These are phyloP conservation scores for Basipetospora chlamydospora DNA, from an alignment of 2,329 filamentous ascomycete genomes.

Conservation along the genomic window DNA sequence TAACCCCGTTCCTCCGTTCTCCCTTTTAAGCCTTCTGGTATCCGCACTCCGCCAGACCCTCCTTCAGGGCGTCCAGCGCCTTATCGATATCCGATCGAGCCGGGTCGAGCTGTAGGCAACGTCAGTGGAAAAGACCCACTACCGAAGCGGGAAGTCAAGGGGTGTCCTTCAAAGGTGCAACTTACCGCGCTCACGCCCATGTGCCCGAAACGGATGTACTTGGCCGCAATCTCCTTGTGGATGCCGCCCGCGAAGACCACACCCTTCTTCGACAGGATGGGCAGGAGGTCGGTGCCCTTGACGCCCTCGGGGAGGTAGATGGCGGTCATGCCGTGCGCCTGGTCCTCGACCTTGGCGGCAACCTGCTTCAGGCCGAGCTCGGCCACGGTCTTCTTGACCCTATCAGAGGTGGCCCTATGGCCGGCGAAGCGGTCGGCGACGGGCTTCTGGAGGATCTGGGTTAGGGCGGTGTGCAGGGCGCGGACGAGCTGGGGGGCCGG, in stretches of 20 bases:
- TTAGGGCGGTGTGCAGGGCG: slow-evolving; percentile 79
- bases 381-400: slow-evolving; percentile 69
- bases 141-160: background rate
- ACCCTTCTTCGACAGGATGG: slow-evolving; percentile 70
- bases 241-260: slow-evolving; percentile 91
- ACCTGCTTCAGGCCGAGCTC: slow-evolving; percentile 79
- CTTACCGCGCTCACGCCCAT: slow-evolving; percentile 86
- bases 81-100: slow-evolving; percentile 69
- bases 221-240: slow-evolving; percentile 86
- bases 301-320: slow-evolving; percentile 85
- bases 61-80: slow-evolving; percentile 64
- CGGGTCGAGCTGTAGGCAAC: slow-evolving; percentile 46
- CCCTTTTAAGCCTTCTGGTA: slow-evolving; percentile 19
- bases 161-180: slow-evolving; percentile 10
- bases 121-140: no score
- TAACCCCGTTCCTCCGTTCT: no score
- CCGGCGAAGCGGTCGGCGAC: slow-evolving; percentile 69
- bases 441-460: slow-evolving; percentile 69
- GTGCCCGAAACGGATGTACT: slow-evolving; percentile 91
- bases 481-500: slow-evolving; percentile 88
- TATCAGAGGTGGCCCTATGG: slow-evolving; percentile 67
- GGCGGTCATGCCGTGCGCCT: slow-evolving; percentile 95
- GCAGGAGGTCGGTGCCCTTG: slow-evolving; percentile 67
- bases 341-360: slow-evolving; percentile 71
- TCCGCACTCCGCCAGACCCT: slow-evolving; percentile 60